These are phyloP conservation scores for Krasilnikovozyma curviuscula DNA, from an alignment of 768 basidiomycete species.

Conservation along the genomic window DNA sequence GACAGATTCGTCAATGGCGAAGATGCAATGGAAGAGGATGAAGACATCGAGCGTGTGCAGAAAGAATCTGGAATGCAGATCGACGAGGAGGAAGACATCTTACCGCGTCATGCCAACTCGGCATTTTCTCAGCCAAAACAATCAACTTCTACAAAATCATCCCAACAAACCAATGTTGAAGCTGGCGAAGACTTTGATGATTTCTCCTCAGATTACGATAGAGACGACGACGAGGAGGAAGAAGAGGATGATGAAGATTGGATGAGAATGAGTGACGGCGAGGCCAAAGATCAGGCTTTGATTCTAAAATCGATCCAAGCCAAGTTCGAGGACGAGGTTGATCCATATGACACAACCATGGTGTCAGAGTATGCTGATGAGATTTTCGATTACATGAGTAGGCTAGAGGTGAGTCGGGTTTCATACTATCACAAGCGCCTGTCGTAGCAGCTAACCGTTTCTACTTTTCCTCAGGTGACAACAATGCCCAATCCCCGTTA, in stretches of 20 bases:
- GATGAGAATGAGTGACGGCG: slow-evolving; percentile 25
- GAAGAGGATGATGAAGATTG: slow-evolving; percentile 30
- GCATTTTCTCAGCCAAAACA: not conserved
- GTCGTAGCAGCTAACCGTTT: slow-evolving; percentile 10
- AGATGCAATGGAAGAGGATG: not conserved
- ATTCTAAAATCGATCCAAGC: slow-evolving; percentile 48
- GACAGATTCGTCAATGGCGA: not conserved
- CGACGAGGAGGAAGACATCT: not conserved
- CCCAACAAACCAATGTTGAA: slow-evolving; percentile 1
- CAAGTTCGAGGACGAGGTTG: slow-evolving; percentile 49
- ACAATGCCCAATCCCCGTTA: slow-evolving; percentile 84
- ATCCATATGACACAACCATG: slow-evolving; percentile 76
- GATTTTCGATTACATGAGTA: slow-evolving; percentile 88
- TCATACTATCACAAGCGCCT: not conserved
- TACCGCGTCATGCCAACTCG: not conserved
- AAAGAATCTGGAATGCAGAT: no score
- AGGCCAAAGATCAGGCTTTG: slow-evolving; percentile 20
- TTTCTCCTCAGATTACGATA: slow-evolving; percentile 1
- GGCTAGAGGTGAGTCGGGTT: slow-evolving; percentile 55
- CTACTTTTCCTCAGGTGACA: slow-evolving; percentile 37
- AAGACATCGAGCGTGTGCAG: no score
- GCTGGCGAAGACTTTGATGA: slow-evolving; percentile 6
- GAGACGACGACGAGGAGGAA: slow-evolving; percentile 10
- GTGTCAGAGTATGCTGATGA: slow-evolving; percentile 98
- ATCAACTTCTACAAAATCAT: not conserved